phyloP scores from a whole-genome alignment of 2,329 filamentous ascomycete species.

The Elsinoe batatas region DNA sequence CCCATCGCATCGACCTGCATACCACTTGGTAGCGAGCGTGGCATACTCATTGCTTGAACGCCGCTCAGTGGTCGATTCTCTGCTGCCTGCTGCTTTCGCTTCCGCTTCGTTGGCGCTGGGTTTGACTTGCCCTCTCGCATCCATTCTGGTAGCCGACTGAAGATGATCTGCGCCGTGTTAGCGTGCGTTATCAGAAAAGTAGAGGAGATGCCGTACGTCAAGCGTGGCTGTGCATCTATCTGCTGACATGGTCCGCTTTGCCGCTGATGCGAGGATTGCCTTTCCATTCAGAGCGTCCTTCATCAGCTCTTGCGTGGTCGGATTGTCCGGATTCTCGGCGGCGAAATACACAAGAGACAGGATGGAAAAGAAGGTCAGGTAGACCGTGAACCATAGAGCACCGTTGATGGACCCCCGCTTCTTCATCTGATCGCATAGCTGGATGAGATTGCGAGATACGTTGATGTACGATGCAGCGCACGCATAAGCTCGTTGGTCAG shows the following conservation, averaged over 20 bases:
- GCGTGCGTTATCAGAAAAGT: conserved; percentile 12
- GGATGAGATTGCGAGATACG: conserved; percentile 63
- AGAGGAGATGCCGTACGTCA: conserved; percentile 45
- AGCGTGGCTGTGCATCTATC: conserved; percentile 74
- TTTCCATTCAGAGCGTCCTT: conserved; percentile 78
- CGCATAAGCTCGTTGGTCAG: conserved; percentile 71
- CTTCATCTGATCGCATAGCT: conserved; percentile 69
- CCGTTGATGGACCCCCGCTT: conserved; percentile 65
- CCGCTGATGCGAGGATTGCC: conserved; percentile 68
- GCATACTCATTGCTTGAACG: background rate
- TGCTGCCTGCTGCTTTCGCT: conserved; percentile 38
- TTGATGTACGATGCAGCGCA: conserved; percentile 60
- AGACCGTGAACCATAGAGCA: conserved; percentile 79
- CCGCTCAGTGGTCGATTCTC: background rate
- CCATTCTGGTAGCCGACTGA: conserved; percentile 65
- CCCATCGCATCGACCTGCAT: background rate
- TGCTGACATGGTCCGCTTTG: conserved; percentile 77
- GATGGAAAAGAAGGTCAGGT: conserved; percentile 73
- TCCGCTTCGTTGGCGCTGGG: conserved; percentile 31
- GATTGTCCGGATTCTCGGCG: conserved; percentile 67
- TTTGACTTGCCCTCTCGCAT: conserved; percentile 38
- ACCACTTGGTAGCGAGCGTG: background rate
- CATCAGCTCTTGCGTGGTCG: conserved; percentile 66
- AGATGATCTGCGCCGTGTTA: conserved; percentile 52
- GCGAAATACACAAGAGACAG: conserved; percentile 71